Conservation (phyloP, 345 rosid genomes). For the Adansonia digitata region DNA sequence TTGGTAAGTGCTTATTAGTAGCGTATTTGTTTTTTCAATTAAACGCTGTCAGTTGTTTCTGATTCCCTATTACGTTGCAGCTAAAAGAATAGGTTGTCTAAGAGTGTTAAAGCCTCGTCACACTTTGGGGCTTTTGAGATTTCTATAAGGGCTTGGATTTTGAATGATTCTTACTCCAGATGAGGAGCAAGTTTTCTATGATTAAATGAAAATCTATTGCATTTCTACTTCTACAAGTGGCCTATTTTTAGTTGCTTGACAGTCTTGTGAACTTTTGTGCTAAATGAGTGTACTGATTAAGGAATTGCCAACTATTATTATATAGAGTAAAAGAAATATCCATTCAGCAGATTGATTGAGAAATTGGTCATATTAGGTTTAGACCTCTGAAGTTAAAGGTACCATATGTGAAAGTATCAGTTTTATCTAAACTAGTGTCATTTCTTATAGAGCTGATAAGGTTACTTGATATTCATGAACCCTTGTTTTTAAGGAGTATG, state of each 20-base stretch:
- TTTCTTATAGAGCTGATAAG: not conserved
- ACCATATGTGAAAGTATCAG: not conserved
- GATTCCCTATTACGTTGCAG: not conserved
- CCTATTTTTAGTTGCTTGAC: not conserved
- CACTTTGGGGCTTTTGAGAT: not conserved
- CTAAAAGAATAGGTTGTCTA: not conserved
- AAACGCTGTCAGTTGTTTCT: not conserved
- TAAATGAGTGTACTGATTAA: not conserved
- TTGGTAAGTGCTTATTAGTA: slow-evolving; percentile 46
- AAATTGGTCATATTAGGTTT: not conserved
- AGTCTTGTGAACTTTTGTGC: not conserved
- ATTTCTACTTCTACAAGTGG: not conserved
- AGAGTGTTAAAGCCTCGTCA: not conserved
- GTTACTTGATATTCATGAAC: not conserved
- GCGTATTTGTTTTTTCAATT: not conserved
- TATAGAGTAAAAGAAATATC: not conserved
- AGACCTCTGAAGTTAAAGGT: not conserved
- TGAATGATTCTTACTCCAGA: not conserved
- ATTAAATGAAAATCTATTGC: not conserved
- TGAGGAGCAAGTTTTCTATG: not conserved
- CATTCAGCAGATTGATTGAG: not conserved
- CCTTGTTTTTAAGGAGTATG: not conserved
- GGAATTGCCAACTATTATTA: not conserved
- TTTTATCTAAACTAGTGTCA: not conserved
- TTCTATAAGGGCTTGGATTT: not conserved